Evolutionary conservation across 2,329 filamentous ascomycete genomes (phyloP).

Genomic region (Aspergillus pseudoviridinutans): DNA sequence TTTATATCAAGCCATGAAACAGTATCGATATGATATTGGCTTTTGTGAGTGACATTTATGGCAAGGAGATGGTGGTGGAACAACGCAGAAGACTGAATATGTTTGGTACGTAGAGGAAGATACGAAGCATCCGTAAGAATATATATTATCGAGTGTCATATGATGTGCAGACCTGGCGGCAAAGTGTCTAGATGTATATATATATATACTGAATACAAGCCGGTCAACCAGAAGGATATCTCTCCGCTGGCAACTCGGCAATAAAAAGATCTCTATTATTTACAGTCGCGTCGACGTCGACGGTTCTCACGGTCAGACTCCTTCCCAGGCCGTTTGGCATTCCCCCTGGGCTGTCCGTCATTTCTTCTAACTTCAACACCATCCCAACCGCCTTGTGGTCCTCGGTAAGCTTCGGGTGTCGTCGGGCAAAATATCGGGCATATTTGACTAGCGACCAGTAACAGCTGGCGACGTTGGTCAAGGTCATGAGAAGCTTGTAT

Average conservation of each 20-base stretch:
- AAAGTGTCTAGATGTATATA: too few relatives aligned
- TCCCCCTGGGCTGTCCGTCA: background rate
- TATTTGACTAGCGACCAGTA: conserved; percentile 45
- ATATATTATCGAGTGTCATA: too few relatives aligned
- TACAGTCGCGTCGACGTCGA: background rate
- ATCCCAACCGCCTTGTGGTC: conserved; percentile 41
- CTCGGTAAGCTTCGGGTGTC: conserved; percentile 48
- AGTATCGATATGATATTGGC: too few relatives aligned
- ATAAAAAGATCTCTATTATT: background rate
- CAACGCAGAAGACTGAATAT: too few relatives aligned
- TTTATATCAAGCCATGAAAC: too few relatives aligned
- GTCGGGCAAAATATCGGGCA: conserved; percentile 44
- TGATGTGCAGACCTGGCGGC: too few relatives aligned
- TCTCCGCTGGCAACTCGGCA: background rate
- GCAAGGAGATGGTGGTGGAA: too few relatives aligned
- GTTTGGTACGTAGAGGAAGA: too few relatives aligned
- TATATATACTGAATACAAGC: too few relatives aligned
- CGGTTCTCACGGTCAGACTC: conserved; percentile 9
- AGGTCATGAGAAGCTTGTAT: conserved; percentile 44
- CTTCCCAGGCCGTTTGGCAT: background rate
- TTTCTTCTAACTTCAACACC: conserved; percentile 21
- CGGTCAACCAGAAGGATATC: background rate
- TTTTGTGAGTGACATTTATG: too few relatives aligned
- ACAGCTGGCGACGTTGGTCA: conserved; percentile 43
- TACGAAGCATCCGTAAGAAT: too few relatives aligned